These are phyloP conservation scores for Mortierella sp. DNA, from an alignment of 371 early-diverging fungal species.

Conservation along the genomic window DNA sequence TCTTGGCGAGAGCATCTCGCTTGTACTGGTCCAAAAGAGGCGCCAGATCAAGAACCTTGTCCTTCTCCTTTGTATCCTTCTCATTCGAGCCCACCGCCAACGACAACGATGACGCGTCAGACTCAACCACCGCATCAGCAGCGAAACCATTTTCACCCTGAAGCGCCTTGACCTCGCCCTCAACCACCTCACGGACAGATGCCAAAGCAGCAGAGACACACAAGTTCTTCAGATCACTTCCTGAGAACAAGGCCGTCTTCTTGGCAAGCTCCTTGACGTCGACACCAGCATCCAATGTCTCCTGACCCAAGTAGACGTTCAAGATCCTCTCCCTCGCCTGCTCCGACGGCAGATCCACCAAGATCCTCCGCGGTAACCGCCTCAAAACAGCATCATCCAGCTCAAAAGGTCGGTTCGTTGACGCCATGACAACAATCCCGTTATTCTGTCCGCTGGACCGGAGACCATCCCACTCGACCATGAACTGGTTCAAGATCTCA, in stretches of 20 bases:
- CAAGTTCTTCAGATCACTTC: constrained; percentile 99
- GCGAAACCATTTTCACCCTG: not conserved
- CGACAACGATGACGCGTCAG: not conserved
- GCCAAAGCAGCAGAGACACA: constrained; percentile 94
- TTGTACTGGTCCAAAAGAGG: constrained; percentile 34
- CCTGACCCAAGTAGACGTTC: constrained; percentile 83
- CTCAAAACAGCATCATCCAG: constrained; percentile 98
- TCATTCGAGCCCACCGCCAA: not conserved
- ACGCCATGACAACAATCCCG: constrained; percentile 92
- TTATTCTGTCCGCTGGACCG: constrained; percentile 77
- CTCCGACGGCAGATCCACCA: constrained; percentile 92
- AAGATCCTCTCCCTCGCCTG: constrained; percentile 89
- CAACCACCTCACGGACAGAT: constrained; percentile 74
- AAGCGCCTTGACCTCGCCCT: constrained; percentile 51
- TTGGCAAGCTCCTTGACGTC: constrained; percentile 74
- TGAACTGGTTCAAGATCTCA: constrained; percentile 97
- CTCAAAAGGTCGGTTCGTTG: constrained; percentile 98
- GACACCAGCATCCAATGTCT: constrained; percentile 68
- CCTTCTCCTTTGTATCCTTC: constrained; percentile 12
- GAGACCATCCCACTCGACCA: constrained; percentile 98
- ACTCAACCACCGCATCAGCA: not conserved
- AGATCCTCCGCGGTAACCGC: constrained; percentile 95
- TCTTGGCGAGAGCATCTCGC: constrained; percentile 15
- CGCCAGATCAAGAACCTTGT: constrained; percentile 58
- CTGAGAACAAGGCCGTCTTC: constrained; percentile 87